Evolutionary conservation across 768 basidiomycete genomes (phyloP).

Genomic region (Tulasnella sp.): DNA sequence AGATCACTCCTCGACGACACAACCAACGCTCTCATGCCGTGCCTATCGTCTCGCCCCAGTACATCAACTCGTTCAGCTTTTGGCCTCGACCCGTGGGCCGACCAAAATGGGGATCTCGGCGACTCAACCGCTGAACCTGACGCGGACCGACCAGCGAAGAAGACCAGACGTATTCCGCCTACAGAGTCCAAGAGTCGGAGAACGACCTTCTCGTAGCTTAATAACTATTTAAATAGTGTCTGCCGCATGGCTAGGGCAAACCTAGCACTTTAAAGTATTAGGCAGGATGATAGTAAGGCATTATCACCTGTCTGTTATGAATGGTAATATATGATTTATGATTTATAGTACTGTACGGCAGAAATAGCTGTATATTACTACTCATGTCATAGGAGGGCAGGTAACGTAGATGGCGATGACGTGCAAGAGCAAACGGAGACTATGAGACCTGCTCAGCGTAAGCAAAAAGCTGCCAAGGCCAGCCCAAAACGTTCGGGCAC

Average conservation of each 20-base stretch:
- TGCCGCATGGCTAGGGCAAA: no score
- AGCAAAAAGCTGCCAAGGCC: neutral
- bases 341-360: no score
- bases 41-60: no score
- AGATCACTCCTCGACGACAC: no score
- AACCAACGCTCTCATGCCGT: no score
- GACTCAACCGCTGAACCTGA: neutral
- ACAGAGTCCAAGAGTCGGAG: neutral
- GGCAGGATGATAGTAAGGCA: conserved; percentile 3
- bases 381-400: no score
- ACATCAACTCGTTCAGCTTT: neutral
- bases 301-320: conserved; percentile 7
- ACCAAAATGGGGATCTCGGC: neutral
- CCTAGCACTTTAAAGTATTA: no score
- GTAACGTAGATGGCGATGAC: neutral
- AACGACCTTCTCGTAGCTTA: neutral
- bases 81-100: neutral
- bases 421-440: neutral
- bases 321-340: neutral
- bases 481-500: neutral
- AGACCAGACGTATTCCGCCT: neutral
- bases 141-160: neutral
- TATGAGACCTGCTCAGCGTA: neutral
- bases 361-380: conserved; percentile 9
- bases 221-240: neutral